Evolutionary conservation across 1,284 basidiomycete genomes (phyloP).

Genomic region (Fomitiporia mediterranea): DNA sequence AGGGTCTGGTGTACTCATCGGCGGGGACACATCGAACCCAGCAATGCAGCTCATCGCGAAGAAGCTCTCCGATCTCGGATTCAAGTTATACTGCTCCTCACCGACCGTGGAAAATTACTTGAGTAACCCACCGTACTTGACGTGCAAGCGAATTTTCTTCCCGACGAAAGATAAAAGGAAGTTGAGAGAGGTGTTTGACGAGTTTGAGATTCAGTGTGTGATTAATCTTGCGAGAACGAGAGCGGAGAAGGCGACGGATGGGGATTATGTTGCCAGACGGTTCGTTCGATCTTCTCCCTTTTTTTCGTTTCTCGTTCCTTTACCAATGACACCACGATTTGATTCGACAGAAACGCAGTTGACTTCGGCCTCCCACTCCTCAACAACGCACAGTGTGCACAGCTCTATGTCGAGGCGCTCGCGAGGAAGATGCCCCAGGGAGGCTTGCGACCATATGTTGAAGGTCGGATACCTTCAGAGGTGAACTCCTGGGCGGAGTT

Average conservation of each 20-base stretch:
- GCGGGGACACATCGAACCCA: conserved; percentile 79
- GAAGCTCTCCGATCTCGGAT: conserved; percentile 73
- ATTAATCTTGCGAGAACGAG: conserved; percentile 89
- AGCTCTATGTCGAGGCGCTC: conserved; percentile 88
- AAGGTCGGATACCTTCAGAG: conserved; percentile 90
- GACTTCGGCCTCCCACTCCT: conserved; percentile 89
- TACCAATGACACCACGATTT: conserved; percentile 48
- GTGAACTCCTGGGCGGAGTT: conserved; percentile 91
- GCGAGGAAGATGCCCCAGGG: conserved; percentile 85
- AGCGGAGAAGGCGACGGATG: conserved; percentile 77
- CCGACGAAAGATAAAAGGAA: conserved; percentile 97
- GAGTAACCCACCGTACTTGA: conserved; percentile 75
- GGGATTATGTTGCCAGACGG: conserved; percentile 94
- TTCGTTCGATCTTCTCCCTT: conserved; percentile 32
- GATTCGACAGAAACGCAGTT: conserved; percentile 91
- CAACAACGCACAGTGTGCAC: conserved; percentile 88
- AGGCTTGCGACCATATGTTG: conserved; percentile 77
- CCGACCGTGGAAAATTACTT: conserved; percentile 84
- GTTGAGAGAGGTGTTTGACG: conserved; percentile 88
- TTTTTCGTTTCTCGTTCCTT: conserved; percentile 26
- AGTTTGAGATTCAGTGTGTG: conserved; percentile 93
- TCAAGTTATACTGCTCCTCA: conserved; percentile 91
- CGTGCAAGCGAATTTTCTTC: conserved; percentile 90
- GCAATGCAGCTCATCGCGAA: conserved; percentile 82
- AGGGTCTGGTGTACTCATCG: conserved; percentile 89